Base-by-base conservation (phyloP, 768 basidiomycete genomes). In the Lactarius pseudohatsudake region DNA sequence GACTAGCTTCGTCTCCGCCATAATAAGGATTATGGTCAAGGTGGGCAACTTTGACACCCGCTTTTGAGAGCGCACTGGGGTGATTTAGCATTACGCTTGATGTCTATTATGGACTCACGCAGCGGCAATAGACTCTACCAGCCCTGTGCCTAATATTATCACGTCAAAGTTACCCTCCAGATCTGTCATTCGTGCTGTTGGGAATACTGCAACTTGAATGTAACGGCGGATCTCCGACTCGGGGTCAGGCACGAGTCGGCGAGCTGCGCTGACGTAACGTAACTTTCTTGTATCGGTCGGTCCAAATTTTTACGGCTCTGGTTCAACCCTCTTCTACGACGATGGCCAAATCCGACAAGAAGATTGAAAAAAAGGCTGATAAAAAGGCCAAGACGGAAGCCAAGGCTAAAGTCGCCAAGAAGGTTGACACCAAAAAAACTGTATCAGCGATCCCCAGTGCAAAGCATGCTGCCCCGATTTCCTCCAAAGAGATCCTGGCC, bases 1-100 rank as follows among this genome's bases (percentile, higher is more conserved):
- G 75, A 30, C 87, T 90, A 0, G 96, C 94, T 75, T 94, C 86
- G 57, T 87, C 80, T 16, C 82, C 88, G 55, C 96, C 96, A 72
- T 98, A 98, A 75, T 94, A 92, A 0, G 84, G 74, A 70, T 95
- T 91, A 20, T 81, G 77, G 75, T 98, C 96, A 68, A 98, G 77
- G 70, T 98, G 96, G 0, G 91, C 92, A 32, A 98, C 88, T 67
- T 85, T 90, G 76, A 90, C 87, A 54, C 94, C 94, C 58, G 91
- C 86, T 76, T 94, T 95, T 0, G 96, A 87, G 54, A 98, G 84
- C 0, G 96, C 89, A 50, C 96, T 98, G 76, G 28, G 64, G 41
- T 53, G 32, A 57, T 34, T 66, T 64, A 67, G 70, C 67, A 40
- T 45, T 38, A 50, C 30, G 16, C 54, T 41, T 50, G 22, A 40